These are phyloP conservation scores for Candida ulmi DNA, from an alignment of 805 yeast species.

Conservation along the genomic window DNA sequence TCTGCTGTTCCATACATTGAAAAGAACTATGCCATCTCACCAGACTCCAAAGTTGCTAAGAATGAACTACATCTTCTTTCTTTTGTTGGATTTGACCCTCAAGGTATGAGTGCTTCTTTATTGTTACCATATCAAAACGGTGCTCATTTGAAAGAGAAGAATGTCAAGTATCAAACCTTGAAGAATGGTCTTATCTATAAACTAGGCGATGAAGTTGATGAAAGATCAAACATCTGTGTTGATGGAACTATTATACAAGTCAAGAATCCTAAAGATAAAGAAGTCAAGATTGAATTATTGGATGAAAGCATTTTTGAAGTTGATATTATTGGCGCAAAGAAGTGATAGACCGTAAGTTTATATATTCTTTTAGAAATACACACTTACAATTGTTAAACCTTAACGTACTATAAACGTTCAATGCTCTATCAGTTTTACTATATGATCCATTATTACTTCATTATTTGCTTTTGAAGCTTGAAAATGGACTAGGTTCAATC, in stretches of 20 bases:
- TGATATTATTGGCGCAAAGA: neutral
- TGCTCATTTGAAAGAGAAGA: constrained; percentile 8
- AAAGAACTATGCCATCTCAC: constrained; percentile 18
- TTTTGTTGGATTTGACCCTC: constrained; percentile 7
- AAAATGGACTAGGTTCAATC: constrained; percentile 5
- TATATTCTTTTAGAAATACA: no score
- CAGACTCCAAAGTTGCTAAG: constrained; percentile 12
- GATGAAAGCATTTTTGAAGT: constrained; percentile 1
- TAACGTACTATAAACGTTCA: no score
- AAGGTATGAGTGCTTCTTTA: constrained; percentile 10
- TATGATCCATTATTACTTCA: no score
- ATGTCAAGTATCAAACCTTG: constrained; percentile 8
- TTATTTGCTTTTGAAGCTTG: constrained; percentile 6
- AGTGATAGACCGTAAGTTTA: no score
- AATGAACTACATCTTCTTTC: constrained; percentile 14
- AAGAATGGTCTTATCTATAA: constrained; percentile 3
- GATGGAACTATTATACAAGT: constrained; percentile 18
- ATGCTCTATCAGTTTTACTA: no score
- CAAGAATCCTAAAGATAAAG: constrained; percentile 16
- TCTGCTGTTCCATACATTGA: constrained; percentile 17
- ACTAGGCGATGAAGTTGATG: constrained; percentile 11
- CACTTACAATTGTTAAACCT: no score
- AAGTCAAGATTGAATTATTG: constrained; percentile 6
- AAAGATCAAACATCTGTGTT: constrained; percentile 13
- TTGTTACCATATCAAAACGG: constrained; percentile 16